Evolutionary conservation across 1,284 basidiomycete genomes (phyloP).

Genomic region (Heterobasidion parviporum): DNA sequence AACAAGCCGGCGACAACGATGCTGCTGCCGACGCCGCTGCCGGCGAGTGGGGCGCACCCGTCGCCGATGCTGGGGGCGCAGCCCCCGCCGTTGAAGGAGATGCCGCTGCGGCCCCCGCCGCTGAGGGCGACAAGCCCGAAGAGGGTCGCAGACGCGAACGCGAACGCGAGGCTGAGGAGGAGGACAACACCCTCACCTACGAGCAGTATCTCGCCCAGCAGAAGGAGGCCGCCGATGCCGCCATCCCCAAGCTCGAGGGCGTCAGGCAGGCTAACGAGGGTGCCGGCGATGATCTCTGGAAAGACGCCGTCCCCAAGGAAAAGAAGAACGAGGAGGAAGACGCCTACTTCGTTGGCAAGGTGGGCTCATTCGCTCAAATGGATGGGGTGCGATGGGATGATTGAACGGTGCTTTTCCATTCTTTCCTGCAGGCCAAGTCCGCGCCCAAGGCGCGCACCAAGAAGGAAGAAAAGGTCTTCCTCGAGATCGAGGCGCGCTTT

Average conservation of each 20-base stretch:
- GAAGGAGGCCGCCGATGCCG: constrained; percentile 44
- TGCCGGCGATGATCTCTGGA: constrained; percentile 44
- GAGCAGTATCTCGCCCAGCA: constrained; percentile 78
- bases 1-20: constrained; percentile 43
- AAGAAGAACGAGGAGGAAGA: constrained; percentile 53
- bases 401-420: too few relatives aligned
- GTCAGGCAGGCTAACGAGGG: constrained; percentile 64
- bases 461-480: constrained; percentile 72
- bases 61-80: constrained; percentile 16
- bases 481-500: constrained; percentile 74
- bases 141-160: constrained; percentile 27
- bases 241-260: constrained; percentile 63
- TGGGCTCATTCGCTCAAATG: constrained; percentile 19
- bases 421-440: constrained; percentile 40
- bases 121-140: constrained; percentile 26
- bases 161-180: constrained; percentile 69
- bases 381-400: neutral
- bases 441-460: constrained; percentile 56
- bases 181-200: constrained; percentile 86
- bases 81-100: constrained; percentile 28
- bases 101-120: constrained; percentile 25
- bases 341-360: constrained; percentile 73
- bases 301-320: constrained; percentile 51
- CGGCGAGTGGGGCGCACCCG: constrained; percentile 34
- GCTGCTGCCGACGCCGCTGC: constrained; percentile 26